Percentiles rank a stretch among this genome's conserved stretches.
Evolutionary conservation across 495 filamentous ascomycete genomes (phyloP).

Genomic region (Annulohypoxylon nitens): DNA sequence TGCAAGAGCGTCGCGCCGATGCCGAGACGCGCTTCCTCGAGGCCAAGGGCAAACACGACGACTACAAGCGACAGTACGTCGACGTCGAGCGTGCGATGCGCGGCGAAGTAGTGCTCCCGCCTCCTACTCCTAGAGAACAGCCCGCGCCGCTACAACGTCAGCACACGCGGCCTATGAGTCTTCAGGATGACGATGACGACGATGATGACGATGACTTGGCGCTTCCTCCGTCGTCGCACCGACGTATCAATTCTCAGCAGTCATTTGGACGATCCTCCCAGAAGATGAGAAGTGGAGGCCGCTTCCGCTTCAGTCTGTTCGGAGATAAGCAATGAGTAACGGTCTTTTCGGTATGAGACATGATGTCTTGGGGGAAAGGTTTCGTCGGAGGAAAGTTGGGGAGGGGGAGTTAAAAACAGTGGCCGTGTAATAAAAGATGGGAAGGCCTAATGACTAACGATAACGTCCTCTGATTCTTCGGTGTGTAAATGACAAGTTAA

Average conservation of each 20-base stretch:
- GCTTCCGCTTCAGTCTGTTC: slow-evolving; percentile 51
- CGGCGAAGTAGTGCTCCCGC: slow-evolving; percentile 33
- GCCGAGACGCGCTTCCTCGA: slow-evolving; percentile 50
- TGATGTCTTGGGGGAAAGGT: background rate
- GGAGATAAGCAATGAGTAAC: slow-evolving; percentile 36
- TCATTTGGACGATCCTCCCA: slow-evolving; percentile 50
- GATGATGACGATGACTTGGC: slow-evolving; percentile 45
- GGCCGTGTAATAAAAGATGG: slow-evolving; percentile 13
- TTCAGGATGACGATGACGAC: slow-evolving; percentile 47
- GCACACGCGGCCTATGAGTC: slow-evolving; percentile 49
- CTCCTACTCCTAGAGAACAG: slow-evolving; percentile 44
- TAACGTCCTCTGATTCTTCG: slow-evolving; percentile 34
- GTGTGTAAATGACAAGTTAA: slow-evolving; percentile 41
- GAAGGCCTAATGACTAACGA: slow-evolving; percentile 39
- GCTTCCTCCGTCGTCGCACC: slow-evolving; percentile 43
- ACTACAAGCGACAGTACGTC: slow-evolving; percentile 46
- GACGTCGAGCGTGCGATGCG: slow-evolving; percentile 51
- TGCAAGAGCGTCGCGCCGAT: slow-evolving; percentile 49
- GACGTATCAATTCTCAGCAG: slow-evolving; percentile 53
- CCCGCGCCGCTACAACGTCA: slow-evolving; percentile 35
- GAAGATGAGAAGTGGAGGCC: slow-evolving; percentile 44
- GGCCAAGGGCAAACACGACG: slow-evolving; percentile 51
- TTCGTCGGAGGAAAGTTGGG: background rate
- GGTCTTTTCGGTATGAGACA: background rate
- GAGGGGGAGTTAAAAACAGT: background rate